These are phyloP conservation scores for Kondoa malvinella DNA, from an alignment of 768 basidiomycete genomes.

Conservation along the genomic window DNA sequence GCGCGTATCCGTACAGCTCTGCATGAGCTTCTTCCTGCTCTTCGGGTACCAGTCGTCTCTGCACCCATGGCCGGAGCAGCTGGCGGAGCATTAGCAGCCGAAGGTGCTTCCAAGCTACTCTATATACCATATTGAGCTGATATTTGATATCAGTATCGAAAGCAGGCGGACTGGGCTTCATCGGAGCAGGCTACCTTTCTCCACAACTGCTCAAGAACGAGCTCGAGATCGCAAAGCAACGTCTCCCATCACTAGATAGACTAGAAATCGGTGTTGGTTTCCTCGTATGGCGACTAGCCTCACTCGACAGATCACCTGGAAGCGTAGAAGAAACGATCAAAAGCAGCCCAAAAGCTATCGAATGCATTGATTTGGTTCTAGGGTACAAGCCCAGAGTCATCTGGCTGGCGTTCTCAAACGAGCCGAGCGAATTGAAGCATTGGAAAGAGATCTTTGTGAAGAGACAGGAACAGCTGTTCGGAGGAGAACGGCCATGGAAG, in stretches of 20 bases:
- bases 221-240: not conserved
- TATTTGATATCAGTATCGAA: not conserved
- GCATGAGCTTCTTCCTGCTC: not conserved
- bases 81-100: not conserved
- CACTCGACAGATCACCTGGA: not conserved
- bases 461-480: not conserved
- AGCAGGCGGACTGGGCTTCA: constrained; percentile 4
- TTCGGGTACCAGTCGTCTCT: not conserved
- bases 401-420: not conserved
- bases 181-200: not conserved
- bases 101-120: not conserved
- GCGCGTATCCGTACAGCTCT: not conserved
- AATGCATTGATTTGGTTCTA: not conserved
- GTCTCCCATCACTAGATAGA: not conserved
- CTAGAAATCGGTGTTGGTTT: not conserved
- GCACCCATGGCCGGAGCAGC: constrained; percentile 5
- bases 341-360: not conserved
- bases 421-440: not conserved
- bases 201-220: not conserved
- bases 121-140: not conserved
- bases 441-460: not conserved
- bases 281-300: not conserved
- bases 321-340: not conserved
- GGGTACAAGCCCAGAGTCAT: not conserved
- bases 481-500: not conserved